These are phyloP conservation scores for Syzygium oleosum DNA, from an alignment of 345 rosid species.

Conservation along the genomic window DNA sequence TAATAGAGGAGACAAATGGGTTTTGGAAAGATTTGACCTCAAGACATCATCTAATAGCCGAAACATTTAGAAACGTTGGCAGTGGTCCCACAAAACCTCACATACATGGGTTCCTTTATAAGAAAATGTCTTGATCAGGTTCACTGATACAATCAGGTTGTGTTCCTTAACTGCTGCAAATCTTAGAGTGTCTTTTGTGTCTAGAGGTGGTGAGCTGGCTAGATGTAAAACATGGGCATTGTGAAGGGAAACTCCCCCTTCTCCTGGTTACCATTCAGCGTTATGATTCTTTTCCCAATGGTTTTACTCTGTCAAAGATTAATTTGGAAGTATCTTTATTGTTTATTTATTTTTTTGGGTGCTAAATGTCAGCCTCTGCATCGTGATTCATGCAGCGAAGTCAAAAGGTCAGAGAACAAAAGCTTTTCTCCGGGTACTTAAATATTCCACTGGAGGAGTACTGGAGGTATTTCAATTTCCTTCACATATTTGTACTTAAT, in stretches of 20 bases:
- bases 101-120: not conserved
- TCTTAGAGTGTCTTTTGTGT: not conserved
- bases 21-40: too few relatives aligned
- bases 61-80: too few relatives aligned
- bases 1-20: too few relatives aligned
- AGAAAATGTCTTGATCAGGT: not conserved
- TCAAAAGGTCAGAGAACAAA: constrained; percentile 58
- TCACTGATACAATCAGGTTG: not conserved
- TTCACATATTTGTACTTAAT: not conserved
- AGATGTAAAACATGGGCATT: not conserved
- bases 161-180: not conserved
- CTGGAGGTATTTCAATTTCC: constrained; percentile 63
- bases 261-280: not conserved
- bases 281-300: not conserved
- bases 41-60: too few relatives aligned
- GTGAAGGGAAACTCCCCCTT: not conserved
- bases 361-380: not conserved
- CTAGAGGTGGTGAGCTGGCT: not conserved
- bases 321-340: not conserved
- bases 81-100: too few relatives aligned
- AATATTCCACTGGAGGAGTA: constrained; percentile 91
- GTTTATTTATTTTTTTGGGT: not conserved
- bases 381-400: constrained; percentile 44
- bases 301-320: not conserved
- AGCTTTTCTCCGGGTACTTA: constrained; percentile 92